Base-by-base conservation (phyloP, 1,284 basidiomycete genomes). In the Macrocystidia cucumis region DNA sequence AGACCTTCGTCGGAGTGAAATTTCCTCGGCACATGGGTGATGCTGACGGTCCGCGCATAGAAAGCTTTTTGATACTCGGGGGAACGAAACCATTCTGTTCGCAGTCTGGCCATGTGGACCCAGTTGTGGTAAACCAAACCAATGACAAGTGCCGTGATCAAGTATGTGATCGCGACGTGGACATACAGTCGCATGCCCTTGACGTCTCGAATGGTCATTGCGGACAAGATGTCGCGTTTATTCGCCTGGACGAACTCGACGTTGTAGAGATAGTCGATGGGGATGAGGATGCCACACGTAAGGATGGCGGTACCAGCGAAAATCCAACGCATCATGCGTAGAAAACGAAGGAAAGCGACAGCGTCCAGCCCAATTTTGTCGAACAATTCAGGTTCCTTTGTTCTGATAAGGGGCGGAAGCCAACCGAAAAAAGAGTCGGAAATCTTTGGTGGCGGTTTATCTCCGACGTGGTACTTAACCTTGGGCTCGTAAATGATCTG, bases 281-380 rank as follows among this genome's bases (percentile, higher is more conserved):
- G 87, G 39, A 93, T 72, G 40, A 96, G 74, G 18, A 90, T 65
- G 12, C 63, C 75, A 44, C 83, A 85, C 25, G 76, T 68, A 34
- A 89, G 60, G 34, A 74, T 28, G 1, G 84, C 75, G 37, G 90
- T 66, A 24, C 62, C 58, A 28, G 72, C 62, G 65, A 91, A 92
- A 23, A 87, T 62, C 65, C 73, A 76, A 17, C 91, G 78, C 48
- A 86, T 71, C 65, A 98, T 78, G 41, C 90, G 78, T 16, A 85
- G 69, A 57, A 97, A 95, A 19, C 91, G 82, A 12, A 98, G 74
- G 59, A 88, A 98, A 9, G 87, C 74, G 32, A 90, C 82, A 0
- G 91, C 93, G 54, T 98, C 93, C 16, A 96, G 75, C 9, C 88
- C 93, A 49, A 95, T 73, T 53, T 92, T 91, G 46, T 86, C 76